Conservation (phyloP, 2,329 filamentous ascomycete genomes). For the Pseudonectria foliicola region DNA sequence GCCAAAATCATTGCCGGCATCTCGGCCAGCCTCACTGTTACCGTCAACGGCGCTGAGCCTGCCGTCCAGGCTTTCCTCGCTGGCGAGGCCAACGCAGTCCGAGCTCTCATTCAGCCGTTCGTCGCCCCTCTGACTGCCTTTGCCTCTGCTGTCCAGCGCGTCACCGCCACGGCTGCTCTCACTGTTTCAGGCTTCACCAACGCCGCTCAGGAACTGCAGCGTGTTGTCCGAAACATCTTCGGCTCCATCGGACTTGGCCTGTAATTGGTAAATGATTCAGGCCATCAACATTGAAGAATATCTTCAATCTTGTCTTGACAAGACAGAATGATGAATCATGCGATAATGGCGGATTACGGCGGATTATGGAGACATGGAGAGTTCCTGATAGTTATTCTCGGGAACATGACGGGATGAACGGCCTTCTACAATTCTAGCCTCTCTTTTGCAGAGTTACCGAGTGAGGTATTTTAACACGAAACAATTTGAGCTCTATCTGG, state of each 20-base stretch:
- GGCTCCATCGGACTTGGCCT: not conserved
- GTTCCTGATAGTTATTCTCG: no score
- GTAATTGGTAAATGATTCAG: no score
- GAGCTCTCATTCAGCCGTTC: not conserved
- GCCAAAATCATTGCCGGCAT: not conserved
- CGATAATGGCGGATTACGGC: no score
- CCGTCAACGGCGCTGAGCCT: not conserved
- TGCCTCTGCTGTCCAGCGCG: not conserved
- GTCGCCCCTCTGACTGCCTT: conserved; percentile 1
- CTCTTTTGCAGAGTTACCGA: no score
- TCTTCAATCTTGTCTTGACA: no score
- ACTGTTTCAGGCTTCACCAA: not conserved
- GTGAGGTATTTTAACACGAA: no score
- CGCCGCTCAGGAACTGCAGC: not conserved
- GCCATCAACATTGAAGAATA: no score
- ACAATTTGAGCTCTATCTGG: no score
- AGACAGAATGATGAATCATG: no score
- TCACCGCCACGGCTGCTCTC: not conserved
- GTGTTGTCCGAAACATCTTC: not conserved
- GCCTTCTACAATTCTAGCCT: no score
- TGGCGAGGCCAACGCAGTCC: conserved; percentile 1
- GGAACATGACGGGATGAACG: no score
- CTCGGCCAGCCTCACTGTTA: not conserved
- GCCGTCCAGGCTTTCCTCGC: not conserved
- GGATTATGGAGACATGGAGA: no score